phyloP scores from a whole-genome alignment of 805 yeast genomes.

The Schizosaccharomyces cryophilus region DNA sequence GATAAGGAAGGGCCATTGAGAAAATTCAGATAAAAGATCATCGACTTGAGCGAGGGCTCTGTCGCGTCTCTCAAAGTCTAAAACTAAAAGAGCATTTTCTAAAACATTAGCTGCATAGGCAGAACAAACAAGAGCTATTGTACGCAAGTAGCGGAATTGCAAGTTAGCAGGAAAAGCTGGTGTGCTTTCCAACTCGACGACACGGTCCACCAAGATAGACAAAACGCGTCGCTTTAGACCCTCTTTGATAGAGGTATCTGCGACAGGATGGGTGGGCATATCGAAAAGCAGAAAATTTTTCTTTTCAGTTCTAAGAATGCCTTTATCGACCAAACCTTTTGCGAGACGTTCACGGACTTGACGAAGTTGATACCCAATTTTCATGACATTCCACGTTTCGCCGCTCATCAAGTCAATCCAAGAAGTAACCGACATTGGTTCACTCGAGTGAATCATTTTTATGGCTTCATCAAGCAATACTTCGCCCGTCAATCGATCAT shows the following conservation, averaged over 20 bases:
- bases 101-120: constrained; percentile 90
- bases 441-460: constrained; percentile 68
- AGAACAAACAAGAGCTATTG: constrained; percentile 63
- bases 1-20: constrained; percentile 61
- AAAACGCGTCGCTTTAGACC: constrained; percentile 50
- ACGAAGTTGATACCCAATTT: constrained; percentile 81
- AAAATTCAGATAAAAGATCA: constrained; percentile 55
- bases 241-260: constrained; percentile 67
- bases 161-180: constrained; percentile 46
- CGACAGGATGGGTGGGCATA: constrained; percentile 95
- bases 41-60: constrained; percentile 86
- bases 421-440: constrained; percentile 51
- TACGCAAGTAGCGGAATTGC: constrained; percentile 46
- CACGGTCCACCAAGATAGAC: constrained; percentile 45
- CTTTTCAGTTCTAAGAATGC: constrained; percentile 83
- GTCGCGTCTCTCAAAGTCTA: constrained; percentile 73
- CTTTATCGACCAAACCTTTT: constrained; percentile 91
- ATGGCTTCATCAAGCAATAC: constrained; percentile 82
- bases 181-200: constrained; percentile 25
- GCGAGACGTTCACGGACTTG: constrained; percentile 93
- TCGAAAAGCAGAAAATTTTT: constrained; percentile 84
- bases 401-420: constrained; percentile 85
- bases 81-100: constrained; percentile 51
- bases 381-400: constrained; percentile 92
- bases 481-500: constrained; percentile 77